phyloP scores from a whole-genome alignment of 352 stramenopile genomes.

The Phytopythium chamaehyphon region DNA sequence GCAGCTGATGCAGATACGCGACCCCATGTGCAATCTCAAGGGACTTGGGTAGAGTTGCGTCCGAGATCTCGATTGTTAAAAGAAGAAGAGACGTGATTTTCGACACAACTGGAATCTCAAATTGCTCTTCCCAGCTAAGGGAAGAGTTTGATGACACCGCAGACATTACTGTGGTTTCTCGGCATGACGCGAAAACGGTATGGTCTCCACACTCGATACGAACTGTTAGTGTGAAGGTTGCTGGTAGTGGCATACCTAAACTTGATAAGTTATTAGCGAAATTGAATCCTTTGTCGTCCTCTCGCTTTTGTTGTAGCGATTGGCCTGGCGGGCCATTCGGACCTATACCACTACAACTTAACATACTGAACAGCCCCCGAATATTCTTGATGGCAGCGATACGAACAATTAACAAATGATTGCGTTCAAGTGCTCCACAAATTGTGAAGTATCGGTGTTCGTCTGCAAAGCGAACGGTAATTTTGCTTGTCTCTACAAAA shows the following conservation, averaged over 20 bases:
- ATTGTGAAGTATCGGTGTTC: conserved; percentile 36
- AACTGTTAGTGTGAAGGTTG: conserved; percentile 41
- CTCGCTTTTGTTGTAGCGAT: conserved; percentile 19
- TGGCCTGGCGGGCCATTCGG: neutral
- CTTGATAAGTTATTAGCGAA: conserved; percentile 1
- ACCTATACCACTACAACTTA: conserved; percentile 9
- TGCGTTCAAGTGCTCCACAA: conserved; percentile 28
- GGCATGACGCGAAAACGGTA: conserved; percentile 34
- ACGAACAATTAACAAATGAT: conserved; percentile 47
- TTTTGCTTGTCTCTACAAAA: conserved; percentile 70
- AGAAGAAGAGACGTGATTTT: conserved; percentile 26
- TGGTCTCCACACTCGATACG: conserved; percentile 46
- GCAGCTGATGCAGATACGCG: conserved; percentile 26
- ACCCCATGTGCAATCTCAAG: conserved; percentile 44
- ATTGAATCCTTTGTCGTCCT: conserved; percentile 16
- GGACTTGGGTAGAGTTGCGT: conserved; percentile 23
- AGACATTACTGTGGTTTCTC: conserved; percentile 35
- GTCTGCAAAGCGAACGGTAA: conserved; percentile 47
- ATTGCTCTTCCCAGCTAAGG: conserved; percentile 65
- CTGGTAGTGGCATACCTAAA: conserved; percentile 2
- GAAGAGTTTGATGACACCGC: conserved; percentile 21
- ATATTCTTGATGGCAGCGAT: conserved; percentile 49
- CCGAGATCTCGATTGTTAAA: conserved; percentile 41
- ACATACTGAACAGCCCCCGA: conserved; percentile 24
- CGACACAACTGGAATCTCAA: conserved; percentile 42